These are phyloP conservation scores for Geranium brycei DNA, from an alignment of 345 rosid species.

Conservation along the genomic window DNA sequence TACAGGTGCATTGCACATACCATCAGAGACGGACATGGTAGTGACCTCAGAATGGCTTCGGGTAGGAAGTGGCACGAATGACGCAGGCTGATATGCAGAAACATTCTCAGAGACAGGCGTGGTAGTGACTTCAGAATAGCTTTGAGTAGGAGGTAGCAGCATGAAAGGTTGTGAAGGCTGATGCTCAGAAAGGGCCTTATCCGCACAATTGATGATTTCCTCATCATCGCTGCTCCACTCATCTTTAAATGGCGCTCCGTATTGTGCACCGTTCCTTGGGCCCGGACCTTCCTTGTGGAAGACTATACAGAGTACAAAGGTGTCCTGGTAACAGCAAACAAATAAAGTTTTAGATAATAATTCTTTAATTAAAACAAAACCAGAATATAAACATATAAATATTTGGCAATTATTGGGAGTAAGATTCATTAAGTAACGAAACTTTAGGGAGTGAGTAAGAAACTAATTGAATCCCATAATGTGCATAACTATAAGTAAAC, in stretches of 20 bases:
- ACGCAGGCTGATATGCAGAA: background rate
- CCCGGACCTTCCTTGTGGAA: constrained; percentile 61
- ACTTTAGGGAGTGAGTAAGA: too few relatives aligned
- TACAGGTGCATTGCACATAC: constrained; percentile 1
- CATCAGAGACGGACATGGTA: constrained; percentile 9
- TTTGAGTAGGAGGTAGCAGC: too few relatives aligned
- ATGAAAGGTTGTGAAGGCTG: too few relatives aligned
- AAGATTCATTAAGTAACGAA: too few relatives aligned
- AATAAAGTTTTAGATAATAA: background rate
- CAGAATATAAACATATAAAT: too few relatives aligned
- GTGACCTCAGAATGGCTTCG: constrained; percentile 10
- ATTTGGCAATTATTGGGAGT: too few relatives aligned
- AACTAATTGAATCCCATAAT: too few relatives aligned
- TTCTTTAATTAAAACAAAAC: too few relatives aligned
- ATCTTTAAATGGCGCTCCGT: constrained; percentile 64
- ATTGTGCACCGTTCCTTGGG: constrained; percentile 61
- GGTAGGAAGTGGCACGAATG: constrained; percentile 2
- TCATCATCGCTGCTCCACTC: constrained; percentile 56
- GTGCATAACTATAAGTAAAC: too few relatives aligned
- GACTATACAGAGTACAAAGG: constrained; percentile 41
- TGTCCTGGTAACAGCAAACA: constrained; percentile 21
- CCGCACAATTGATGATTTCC: background rate
- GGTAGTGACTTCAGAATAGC: background rate
- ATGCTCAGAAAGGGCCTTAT: constrained; percentile 6
- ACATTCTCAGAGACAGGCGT: background rate